Evolutionary conservation across 2,329 filamentous ascomycete genomes (phyloP).

Genomic region (Arthrobotrys conoides): DNA sequence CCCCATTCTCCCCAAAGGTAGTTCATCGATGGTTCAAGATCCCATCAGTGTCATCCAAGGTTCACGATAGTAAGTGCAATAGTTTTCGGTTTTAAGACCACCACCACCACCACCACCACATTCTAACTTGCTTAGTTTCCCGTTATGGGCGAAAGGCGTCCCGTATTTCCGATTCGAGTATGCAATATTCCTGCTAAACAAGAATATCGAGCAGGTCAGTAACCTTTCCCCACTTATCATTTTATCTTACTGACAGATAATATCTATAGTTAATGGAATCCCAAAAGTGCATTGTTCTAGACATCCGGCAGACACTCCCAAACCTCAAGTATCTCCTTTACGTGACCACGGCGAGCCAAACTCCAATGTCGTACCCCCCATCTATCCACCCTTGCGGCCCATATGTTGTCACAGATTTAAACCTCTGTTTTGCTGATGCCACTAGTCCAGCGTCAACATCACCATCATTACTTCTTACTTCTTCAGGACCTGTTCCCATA

Average conservation of each 20-base stretch:
- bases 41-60: conserved; percentile 71
- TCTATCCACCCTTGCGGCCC: conserved; percentile 49
- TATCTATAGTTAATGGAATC: conserved; percentile 70
- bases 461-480: conserved; percentile 13
- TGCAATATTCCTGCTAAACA: conserved; percentile 95
- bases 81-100: no score
- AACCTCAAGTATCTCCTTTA: conserved; percentile 95
- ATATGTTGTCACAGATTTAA: conserved; percentile 41
- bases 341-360: conserved; percentile 82
- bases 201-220: conserved; percentile 79
- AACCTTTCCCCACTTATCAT: neutral
- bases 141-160: conserved; percentile 79
- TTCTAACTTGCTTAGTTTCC: conserved; percentile 77
- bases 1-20: conserved; percentile 79
- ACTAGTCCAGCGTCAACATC: conserved; percentile 25
- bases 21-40: conserved; percentile 81
- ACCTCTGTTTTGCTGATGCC: conserved; percentile 34
- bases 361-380: conserved; percentile 60
- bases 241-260: neutral
- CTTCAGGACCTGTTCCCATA: conserved; percentile 45
- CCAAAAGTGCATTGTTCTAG: conserved; percentile 83
- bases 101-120: no score
- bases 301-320: conserved; percentile 90
- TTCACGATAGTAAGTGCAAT: conserved; percentile 59
- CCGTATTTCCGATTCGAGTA: conserved; percentile 95